A percentile compares a stretch with the other conserved stretches of the same genome.
These are phyloP conservation scores for Mycena pura DNA, from an alignment of 768 basidiomycete species.

Conservation along the genomic window DNA sequence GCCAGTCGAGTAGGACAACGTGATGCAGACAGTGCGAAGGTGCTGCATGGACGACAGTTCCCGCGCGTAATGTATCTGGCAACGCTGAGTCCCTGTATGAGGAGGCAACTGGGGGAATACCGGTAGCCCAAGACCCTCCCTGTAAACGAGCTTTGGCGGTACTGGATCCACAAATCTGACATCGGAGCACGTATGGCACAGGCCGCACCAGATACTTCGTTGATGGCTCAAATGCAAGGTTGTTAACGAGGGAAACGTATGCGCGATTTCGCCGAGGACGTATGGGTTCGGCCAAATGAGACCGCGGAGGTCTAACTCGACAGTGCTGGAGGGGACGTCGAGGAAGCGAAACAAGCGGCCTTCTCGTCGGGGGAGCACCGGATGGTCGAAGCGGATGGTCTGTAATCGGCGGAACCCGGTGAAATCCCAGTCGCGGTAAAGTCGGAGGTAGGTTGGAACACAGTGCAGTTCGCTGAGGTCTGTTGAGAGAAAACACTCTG, in stretches of 20 bases:
- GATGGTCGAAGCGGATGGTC: conserved; percentile 18
- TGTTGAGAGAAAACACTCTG: not conserved
- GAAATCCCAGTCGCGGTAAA: conserved; percentile 24
- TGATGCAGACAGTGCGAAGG: conserved; percentile 40
- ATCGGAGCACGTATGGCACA: conserved; percentile 41
- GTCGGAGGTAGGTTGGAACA: conserved; percentile 23
- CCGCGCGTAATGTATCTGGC: conserved; percentile 43
- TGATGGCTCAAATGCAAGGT: conserved; percentile 36
- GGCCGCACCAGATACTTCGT: conserved; percentile 41
- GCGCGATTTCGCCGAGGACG: conserved; percentile 30
- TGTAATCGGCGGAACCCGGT: conserved; percentile 36
- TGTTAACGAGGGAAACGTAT: conserved; percentile 32
- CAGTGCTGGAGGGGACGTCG: conserved; percentile 33
- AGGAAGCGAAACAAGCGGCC: conserved; percentile 31
- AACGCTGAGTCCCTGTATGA: not conserved
- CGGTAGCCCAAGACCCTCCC: conserved; percentile 42
- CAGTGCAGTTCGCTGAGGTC: conserved; percentile 40
- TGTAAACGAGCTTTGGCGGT: conserved; percentile 36
- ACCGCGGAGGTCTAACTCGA: conserved; percentile 39
- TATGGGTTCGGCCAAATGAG: conserved; percentile 41
- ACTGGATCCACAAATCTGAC: conserved; percentile 34
- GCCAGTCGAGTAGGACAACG: conserved; percentile 35
- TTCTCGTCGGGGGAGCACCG: not conserved
- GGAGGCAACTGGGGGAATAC: conserved; percentile 27
- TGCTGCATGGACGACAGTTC: conserved; percentile 29